phyloP scores from a whole-genome alignment of 2,329 filamentous ascomycete genomes.

The Cladosporium oxysporum region DNA sequence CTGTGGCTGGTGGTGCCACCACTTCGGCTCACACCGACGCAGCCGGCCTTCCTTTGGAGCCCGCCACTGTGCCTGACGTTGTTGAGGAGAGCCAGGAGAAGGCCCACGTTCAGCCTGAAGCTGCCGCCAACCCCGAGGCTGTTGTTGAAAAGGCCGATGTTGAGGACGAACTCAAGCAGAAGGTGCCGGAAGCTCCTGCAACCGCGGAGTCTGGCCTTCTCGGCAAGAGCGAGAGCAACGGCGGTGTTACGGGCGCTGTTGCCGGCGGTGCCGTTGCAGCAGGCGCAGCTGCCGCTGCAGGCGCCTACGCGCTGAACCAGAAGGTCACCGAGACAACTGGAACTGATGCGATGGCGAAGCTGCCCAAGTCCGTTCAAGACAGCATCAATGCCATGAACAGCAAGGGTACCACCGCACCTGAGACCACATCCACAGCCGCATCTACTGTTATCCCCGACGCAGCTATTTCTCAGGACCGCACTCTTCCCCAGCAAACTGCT shows the following conservation, averaged over 20 bases:
- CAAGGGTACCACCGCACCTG: slow-evolving; percentile 22
- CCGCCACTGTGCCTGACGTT: slow-evolving; percentile 54
- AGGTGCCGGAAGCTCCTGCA: slow-evolving; percentile 51
- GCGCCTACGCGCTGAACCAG: slow-evolving; percentile 39
- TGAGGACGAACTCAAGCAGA: slow-evolving; percentile 68
- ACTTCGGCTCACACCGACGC: slow-evolving; percentile 27
- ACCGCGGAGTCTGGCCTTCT: slow-evolving; percentile 33
- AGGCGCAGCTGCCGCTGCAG: slow-evolving; percentile 44
- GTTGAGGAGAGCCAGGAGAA: slow-evolving; percentile 72
- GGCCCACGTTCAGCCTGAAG: slow-evolving; percentile 65
- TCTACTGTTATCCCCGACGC: slow-evolving; percentile 32
- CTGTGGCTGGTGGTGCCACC: neutral
- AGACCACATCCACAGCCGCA: slow-evolving; percentile 9
- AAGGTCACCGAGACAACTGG: slow-evolving; percentile 44
- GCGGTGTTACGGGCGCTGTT: slow-evolving; percentile 43
- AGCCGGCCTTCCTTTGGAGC: slow-evolving; percentile 11
- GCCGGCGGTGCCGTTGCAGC: slow-evolving; percentile 49
- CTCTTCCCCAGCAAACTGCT: slow-evolving; percentile 23
- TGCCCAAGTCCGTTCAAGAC: slow-evolving; percentile 43
- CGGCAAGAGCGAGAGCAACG: slow-evolving; percentile 35
- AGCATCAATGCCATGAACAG: slow-evolving; percentile 45
- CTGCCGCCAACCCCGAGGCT: slow-evolving; percentile 63
- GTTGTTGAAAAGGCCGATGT: slow-evolving; percentile 49
- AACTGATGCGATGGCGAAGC: slow-evolving; percentile 50
- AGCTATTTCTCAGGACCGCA: slow-evolving; percentile 22